Evolutionary conservation across 1,284 basidiomycete species (phyloP).

Genomic region (Naganishia sp.): DNA sequence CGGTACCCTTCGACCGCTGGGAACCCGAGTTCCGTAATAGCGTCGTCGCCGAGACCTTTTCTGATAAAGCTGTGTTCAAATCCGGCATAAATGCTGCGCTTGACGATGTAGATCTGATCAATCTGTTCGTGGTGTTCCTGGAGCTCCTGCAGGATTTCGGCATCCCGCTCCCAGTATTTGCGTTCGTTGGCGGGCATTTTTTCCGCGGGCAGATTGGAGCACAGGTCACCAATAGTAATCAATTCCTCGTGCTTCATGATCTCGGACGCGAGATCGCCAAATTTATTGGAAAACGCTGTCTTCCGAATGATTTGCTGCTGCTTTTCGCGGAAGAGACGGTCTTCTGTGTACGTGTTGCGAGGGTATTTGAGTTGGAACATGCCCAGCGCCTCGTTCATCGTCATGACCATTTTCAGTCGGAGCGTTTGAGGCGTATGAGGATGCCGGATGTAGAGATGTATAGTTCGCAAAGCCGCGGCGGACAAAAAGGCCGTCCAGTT

Average conservation of each 20-base stretch:
- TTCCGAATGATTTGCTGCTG: conserved; percentile 2
- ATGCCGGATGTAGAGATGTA: conserved; percentile 9
- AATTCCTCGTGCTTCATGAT: conserved; percentile 6
- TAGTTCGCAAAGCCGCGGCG: not conserved
- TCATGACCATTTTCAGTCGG: conserved; percentile 4
- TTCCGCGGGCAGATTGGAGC: not conserved
- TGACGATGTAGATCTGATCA: conserved; percentile 16
- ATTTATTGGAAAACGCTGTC: not conserved
- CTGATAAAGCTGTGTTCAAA: conserved; percentile 3
- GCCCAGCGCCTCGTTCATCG: conserved; percentile 20
- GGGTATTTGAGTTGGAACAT: conserved; percentile 19
- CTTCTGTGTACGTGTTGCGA: not conserved
- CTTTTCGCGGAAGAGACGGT: not conserved
- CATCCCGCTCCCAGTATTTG: conserved; percentile 22
- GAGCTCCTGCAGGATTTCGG: conserved; percentile 14
- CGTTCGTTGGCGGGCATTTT: conserved; percentile 2
- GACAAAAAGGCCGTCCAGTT: conserved; percentile 18
- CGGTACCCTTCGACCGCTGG: conserved; percentile 6
- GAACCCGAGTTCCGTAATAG: conserved; percentile 15
- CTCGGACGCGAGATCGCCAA: conserved; percentile 7
- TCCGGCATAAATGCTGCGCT: conserved; percentile 20
- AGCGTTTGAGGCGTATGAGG: conserved; percentile 5
- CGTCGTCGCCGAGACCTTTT: conserved; percentile 10
- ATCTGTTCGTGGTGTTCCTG: conserved; percentile 2
- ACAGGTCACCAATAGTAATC: conserved; percentile 4